Percentiles rank a stretch among this genome's conserved stretches.
phyloP scores from a whole-genome alignment of 139 green algal species.

The Chlamydomonas sphaeroides region DNA sequence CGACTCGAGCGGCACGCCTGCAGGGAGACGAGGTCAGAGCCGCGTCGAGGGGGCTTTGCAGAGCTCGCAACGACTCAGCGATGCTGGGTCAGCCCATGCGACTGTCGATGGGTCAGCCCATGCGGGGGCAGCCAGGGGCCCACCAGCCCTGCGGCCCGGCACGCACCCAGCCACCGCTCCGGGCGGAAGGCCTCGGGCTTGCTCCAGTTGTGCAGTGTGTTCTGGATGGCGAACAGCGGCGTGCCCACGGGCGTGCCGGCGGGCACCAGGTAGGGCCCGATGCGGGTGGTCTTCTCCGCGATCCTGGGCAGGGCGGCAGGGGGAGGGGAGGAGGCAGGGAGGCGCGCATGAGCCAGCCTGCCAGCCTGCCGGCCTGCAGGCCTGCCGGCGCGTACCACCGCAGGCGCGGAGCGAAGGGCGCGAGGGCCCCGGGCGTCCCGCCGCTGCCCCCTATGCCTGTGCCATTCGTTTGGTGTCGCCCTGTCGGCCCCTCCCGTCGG shows the following conservation, averaged over 20 bases:
- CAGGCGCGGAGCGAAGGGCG: too few species aligned
- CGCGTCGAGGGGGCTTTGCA: too few species aligned
- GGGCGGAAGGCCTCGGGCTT: constrained; percentile 4
- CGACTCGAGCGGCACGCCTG: constrained; percentile 54
- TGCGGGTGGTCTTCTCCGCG: neutral
- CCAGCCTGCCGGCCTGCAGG: too few species aligned
- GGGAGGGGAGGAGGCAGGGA: neutral
- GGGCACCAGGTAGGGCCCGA: constrained; percentile 32
- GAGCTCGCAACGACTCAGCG: too few species aligned
- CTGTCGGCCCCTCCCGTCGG: too few species aligned
- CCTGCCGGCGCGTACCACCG: too few species aligned
- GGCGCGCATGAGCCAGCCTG: too few species aligned
- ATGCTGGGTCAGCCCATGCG: too few species aligned
- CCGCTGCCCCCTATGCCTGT: neutral
- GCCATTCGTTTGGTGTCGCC: too few species aligned
- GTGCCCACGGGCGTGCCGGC: constrained; percentile 15
- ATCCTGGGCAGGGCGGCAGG: neutral
- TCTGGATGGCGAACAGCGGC: constrained; percentile 38
- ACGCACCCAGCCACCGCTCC: constrained; percentile 31
- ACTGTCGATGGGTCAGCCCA: too few species aligned
- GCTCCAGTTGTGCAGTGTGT: constrained; percentile 33
- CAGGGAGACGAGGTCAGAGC: neutral
- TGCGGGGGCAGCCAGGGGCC: too few species aligned
- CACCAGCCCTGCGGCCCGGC: too few species aligned
- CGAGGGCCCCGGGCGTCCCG: neutral